A percentile compares a stretch with the other conserved stretches of the same genome.
phyloP scores from a whole-genome alignment of 345 rosid genomes.

The Bretschneidera sinensis region DNA sequence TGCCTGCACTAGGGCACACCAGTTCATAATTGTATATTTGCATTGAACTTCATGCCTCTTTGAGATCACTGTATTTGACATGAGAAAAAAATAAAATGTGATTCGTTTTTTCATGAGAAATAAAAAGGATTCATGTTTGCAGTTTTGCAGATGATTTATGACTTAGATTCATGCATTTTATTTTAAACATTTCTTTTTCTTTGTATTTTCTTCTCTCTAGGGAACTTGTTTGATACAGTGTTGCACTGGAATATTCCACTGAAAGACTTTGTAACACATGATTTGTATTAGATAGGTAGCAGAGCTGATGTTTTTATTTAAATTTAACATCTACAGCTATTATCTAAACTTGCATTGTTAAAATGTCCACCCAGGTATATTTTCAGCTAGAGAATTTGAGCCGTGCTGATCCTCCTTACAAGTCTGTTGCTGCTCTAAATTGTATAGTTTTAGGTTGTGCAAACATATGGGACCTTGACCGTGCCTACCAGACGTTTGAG shows the following conservation, averaged over 20 bases:
- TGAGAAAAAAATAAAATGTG: too few species aligned
- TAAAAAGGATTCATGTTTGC: too few species aligned
- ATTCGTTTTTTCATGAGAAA: too few species aligned
- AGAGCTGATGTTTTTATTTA: background rate
- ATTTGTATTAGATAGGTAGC: too few species aligned
- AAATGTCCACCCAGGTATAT: slow-evolving; percentile 57
- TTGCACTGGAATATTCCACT: too few species aligned
- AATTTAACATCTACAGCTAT: background rate
- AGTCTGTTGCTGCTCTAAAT: slow-evolving; percentile 90
- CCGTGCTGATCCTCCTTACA: slow-evolving; percentile 65
- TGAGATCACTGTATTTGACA: background rate
- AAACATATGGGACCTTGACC: slow-evolving; percentile 90
- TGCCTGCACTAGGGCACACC: background rate
- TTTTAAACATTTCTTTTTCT: too few species aligned
- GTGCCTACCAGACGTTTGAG: slow-evolving; percentile 95
- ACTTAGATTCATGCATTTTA: too few species aligned
- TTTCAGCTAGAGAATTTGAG: slow-evolving; percentile 81
- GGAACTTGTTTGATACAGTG: too few species aligned
- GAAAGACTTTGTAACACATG: too few species aligned
- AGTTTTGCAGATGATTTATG: too few species aligned
- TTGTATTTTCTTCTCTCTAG: too few species aligned
- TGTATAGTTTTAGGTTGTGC: slow-evolving; percentile 92
- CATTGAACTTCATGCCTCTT: background rate
- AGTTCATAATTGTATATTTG: background rate
- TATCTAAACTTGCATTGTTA: slow-evolving; percentile 15